A percentile compares a stretch with the other conserved stretches of the same genome.
These are phyloP conservation scores for Ophiostoma australiae DNA, from an alignment of 2,329 filamentous ascomycete genomes.

Conservation along the genomic window DNA sequence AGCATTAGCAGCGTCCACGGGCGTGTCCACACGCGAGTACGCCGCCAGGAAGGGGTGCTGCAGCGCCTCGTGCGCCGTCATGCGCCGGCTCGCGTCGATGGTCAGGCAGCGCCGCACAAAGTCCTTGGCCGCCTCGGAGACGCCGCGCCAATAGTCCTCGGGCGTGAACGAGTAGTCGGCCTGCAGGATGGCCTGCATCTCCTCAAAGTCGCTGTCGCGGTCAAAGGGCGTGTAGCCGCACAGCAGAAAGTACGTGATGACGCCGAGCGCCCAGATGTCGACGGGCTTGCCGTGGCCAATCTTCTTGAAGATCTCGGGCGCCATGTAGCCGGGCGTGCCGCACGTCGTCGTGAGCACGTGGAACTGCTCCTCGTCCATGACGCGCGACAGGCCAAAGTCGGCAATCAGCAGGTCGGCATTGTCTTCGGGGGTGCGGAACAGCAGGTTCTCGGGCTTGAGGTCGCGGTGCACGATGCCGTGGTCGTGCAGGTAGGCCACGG, in stretches of 20 bases:
- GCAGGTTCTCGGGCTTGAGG: conserved; percentile 92
- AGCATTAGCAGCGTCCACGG: conserved; percentile 27
- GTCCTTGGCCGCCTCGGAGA: conserved; percentile 77
- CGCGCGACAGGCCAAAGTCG: conserved; percentile 89
- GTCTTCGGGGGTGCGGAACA: conserved; percentile 95
- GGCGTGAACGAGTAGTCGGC: conserved; percentile 96
- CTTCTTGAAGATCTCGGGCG: conserved; percentile 98
- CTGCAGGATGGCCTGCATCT: conserved; percentile 97
- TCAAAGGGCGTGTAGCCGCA: conserved; percentile 99
- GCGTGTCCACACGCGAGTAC: conserved; percentile 38
- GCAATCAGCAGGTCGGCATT: conserved; percentile 96
- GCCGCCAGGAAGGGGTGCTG: conserved; percentile 59
- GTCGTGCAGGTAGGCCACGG: conserved; percentile 97
- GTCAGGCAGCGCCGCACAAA: conserved; percentile 92
- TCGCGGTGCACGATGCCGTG: conserved; percentile 98
- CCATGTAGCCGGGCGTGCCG: conserved; percentile 98
- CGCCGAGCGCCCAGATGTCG: conserved; percentile 95
- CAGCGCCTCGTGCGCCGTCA: conserved; percentile 80
- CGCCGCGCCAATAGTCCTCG: conserved; percentile 91
- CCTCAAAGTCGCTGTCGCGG: conserved; percentile 92
- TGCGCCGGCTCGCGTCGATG: conserved; percentile 77
- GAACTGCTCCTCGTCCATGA: conserved; percentile 99
- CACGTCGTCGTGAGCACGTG: conserved; percentile 97
- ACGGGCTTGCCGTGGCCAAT: conserved; percentile 96
- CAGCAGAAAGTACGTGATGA: conserved; percentile 97